Base-by-base conservation (phyloP, 768 basidiomycete genomes). In the Austroboletus eburneus region DNA sequence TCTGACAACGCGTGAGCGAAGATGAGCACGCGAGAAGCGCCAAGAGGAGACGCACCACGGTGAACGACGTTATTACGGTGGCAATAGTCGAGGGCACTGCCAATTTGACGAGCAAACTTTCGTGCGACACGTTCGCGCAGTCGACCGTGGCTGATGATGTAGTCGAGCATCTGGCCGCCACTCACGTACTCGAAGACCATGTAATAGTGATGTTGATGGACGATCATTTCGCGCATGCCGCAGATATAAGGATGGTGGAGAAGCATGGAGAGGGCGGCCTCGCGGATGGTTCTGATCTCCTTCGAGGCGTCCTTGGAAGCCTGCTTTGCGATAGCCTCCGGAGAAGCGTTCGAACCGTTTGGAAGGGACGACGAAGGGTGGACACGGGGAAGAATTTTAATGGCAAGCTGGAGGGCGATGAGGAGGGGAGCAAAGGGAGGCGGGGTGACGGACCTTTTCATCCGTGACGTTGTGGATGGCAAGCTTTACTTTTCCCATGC, bases 111-210 rank as follows among this genome's bases (percentile, higher is more conserved):
- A 5, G 96, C 93, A 69, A 99, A 99, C 73, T 97, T 98, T 57
- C 96, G 76, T 18, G 96, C 96, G 33, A 93, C 91, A 46, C 95
- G 81, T 69, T 98, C 96, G 38, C 96, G 78, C 48, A 98, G 78
- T 27, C 96, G 79, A 16, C 96, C 96, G 59, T 99, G 96, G 58
- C 89, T 89, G 71, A 99, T 99, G 72, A 99, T 98, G 67, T 95
- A 99, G 77, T 99, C 96, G 55, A 99, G 81, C 91, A 99, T 93
- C 75, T 99, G 96, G 1, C 96, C 96, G 25, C 96, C 96, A 57
- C 93, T 95, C 69, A 98, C 91, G 66, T 96, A 97, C 67, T 99
- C 96, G 65, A 89, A 92, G 9, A 97, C 91, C 92, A 99, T 97
- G 75, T 98, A 99, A 72, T 98, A 97, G 69, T 99, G 94, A 59